Evolutionary conservation across 208 protist species (phyloP), one percentile per base, ranked within the genome.

Genomic region (Leishmania braziliensis): DNA sequence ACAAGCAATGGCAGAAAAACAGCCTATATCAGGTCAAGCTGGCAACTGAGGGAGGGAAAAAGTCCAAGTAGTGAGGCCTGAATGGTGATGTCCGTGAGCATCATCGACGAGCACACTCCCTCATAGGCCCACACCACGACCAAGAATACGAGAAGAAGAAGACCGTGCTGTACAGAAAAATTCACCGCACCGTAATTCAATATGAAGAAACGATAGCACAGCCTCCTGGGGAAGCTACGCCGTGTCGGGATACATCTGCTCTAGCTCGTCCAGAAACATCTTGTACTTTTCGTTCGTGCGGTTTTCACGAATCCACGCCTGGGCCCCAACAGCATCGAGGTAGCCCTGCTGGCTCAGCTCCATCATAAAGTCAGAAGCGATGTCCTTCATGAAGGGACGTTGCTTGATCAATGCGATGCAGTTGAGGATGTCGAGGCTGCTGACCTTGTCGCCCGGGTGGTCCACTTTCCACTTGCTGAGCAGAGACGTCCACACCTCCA

Each of bases 311-410:
- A 82, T 81, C 84, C 83, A 87, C n/a, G 43, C 73, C 56, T 79
- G 77, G 29, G 76, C 63, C 26, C 74, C 83, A 36, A 36, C 66
- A 9, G 78, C 83, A 2, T 66, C 23, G 20, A 86, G 39, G 70
- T 82, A 82, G 23, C 83, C 83, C 33, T 84, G 80, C 65, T 81
- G 81, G 26, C 89, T 75, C 66, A 98, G 91, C 78, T 91, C 90
- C 9, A 88, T 82, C 33, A 97, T 76, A 82, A 95, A 97, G 81
- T 98, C 95, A 1, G 90, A 86, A 16, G 86, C 73, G 65, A 98
- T 90, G 75, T 93, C 91, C 51, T 84, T 80, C 87, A 96, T 92
- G 83, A 97, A 94, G 26, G 86, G 65, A 12, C 89, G 86, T 75
- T 94, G 86, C 82, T 89, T 88, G 43, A 88, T 79, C 6, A 71